phyloP scores from a whole-genome alignment of 768 basidiomycete genomes.

The Phylloporus sp. region DNA sequence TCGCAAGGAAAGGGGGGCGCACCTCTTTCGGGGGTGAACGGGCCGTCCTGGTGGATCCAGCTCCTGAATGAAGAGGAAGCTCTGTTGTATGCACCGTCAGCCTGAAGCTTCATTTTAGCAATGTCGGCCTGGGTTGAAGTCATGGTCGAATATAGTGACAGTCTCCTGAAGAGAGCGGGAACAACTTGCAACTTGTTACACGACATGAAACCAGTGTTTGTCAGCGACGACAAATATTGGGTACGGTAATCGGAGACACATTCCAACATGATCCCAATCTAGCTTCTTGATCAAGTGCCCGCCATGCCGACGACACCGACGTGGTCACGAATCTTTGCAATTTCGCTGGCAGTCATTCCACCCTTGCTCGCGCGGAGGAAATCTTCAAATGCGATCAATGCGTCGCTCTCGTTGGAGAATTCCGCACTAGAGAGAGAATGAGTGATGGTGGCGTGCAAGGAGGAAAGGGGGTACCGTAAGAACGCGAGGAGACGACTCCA shows the following conservation, averaged over 20 bases:
- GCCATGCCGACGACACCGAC: conserved; percentile 89
- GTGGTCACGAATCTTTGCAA: conserved; percentile 86
- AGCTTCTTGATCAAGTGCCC: conserved; percentile 50
- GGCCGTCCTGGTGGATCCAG: conserved; percentile 48
- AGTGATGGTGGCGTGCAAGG: not conserved
- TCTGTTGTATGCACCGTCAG: conserved; percentile 67
- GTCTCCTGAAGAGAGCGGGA: conserved; percentile 6
- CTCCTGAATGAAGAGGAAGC: conserved; percentile 50
- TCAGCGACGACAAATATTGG: conserved; percentile 16
- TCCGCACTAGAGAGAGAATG: conserved; percentile 41
- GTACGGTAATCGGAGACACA: conserved; percentile 4
- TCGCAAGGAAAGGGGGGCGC: conserved; percentile 11
- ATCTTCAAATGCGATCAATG: conserved; percentile 73
- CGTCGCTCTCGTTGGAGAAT: conserved; percentile 60
- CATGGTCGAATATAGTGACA: conserved; percentile 22
- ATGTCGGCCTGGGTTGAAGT: conserved; percentile 44
- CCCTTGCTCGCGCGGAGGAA: conserved; percentile 82
- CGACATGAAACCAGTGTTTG: not conserved
- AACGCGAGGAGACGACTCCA: conserved; percentile 71
- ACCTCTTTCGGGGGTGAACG: conserved; percentile 77
- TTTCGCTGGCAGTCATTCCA: conserved; percentile 74
- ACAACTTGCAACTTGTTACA: not conserved
- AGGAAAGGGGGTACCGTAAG: conserved; percentile 40
- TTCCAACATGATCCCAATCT: conserved; percentile 3
- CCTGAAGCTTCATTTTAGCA: conserved; percentile 44